Percentiles rank a stretch among this genome's conserved stretches.
phyloP scores from a whole-genome alignment of 805 yeast species.

The Kluyveromyces nonfermentans region DNA sequence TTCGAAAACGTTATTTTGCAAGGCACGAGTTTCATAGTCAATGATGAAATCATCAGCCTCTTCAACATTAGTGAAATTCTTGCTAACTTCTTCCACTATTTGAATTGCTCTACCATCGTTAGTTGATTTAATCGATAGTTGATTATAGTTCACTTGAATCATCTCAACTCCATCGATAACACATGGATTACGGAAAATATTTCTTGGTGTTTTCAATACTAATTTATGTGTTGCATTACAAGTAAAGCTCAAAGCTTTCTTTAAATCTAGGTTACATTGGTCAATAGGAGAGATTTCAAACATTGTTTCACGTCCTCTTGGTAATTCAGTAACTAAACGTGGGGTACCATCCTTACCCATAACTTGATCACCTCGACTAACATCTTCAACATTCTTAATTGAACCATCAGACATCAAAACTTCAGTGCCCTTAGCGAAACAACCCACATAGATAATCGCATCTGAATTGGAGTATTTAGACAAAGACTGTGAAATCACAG shows the following conservation, averaged over 20 bases:
- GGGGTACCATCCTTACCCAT: slow-evolving; percentile 38
- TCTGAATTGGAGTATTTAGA: slow-evolving; percentile 97
- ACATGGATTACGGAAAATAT: slow-evolving; percentile 3
- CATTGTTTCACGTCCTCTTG: slow-evolving; percentile 38
- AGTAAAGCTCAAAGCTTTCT: slow-evolving; percentile 12
- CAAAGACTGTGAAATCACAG: slow-evolving; percentile 94
- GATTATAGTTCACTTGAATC: slow-evolving; percentile 5
- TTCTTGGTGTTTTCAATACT: slow-evolving; percentile 27
- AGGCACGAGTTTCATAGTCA: slow-evolving; percentile 8
- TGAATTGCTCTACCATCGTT: slow-evolving; percentile 7
- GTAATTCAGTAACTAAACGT: slow-evolving; percentile 35
- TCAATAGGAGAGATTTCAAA: slow-evolving; percentile 28
- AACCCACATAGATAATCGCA: slow-evolving; percentile 89
- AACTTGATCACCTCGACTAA: slow-evolving; percentile 34
- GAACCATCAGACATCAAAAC: slow-evolving; percentile 39
- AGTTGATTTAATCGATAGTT: neutral
- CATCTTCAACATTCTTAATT: slow-evolving; percentile 28
- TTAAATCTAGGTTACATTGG: slow-evolving; percentile 5
- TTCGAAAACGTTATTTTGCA: slow-evolving; percentile 13
- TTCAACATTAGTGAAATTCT: slow-evolving; percentile 4
- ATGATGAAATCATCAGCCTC: slow-evolving; percentile 20
- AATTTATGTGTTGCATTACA: slow-evolving; percentile 34
- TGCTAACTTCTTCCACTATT: slow-evolving; percentile 4
- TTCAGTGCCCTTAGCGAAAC: slow-evolving; percentile 31
- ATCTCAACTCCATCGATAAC: slow-evolving; percentile 6